Evolutionary conservation across 106 monocot genomes (phyloP), one percentile per base, ranked within the genome.

Genomic region (Xerophyta viscosa): DNA sequence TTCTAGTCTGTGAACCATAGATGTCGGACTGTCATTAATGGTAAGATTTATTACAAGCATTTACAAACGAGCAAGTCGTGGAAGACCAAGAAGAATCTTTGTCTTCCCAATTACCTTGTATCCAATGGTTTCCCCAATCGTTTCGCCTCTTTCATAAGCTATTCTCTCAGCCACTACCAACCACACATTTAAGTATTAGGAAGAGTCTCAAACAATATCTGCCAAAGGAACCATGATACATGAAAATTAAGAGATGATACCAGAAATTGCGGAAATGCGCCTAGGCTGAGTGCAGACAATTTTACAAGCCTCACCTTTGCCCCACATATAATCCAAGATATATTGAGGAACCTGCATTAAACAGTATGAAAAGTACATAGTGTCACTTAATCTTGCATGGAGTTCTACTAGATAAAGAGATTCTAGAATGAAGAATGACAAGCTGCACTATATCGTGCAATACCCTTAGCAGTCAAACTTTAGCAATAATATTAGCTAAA

Each of bases 111-210:
- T 19, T 86, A 98, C 96, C 96, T 98, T 98, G 63, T 98, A 98
- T 28, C 96, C 96, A 64, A 98, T 63, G 64, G 66, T 90, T 19
- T 98, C 85, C 33, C 96, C 96, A 60, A 86, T 66, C 69, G 57
- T 59, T 71, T 98, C 96, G 50, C 96, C 89, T 75, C 96, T 82
- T 66, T 98, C 96, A 62, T 64, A 82, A 57, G 96, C 69, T 27
- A 98, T 98, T 65, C 96, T 76, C 58, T 98, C 96, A 56, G 96
- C 96, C 78, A 98, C 96, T 98, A 51, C 17, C 63, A n/a, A 44
- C 18, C 12, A 80, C 31, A 62, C 20, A 17, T 2, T 30, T 27
- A 61, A 43, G 42, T 2, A 41, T 43, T 54, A 61, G 21, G n/a
- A 57, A 15, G 51, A 26, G 41, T 15, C 18, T 21, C 46, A 10